Conservation (phyloP, 768 basidiomycete species). For the Termitomyces eurrhizus region DNA sequence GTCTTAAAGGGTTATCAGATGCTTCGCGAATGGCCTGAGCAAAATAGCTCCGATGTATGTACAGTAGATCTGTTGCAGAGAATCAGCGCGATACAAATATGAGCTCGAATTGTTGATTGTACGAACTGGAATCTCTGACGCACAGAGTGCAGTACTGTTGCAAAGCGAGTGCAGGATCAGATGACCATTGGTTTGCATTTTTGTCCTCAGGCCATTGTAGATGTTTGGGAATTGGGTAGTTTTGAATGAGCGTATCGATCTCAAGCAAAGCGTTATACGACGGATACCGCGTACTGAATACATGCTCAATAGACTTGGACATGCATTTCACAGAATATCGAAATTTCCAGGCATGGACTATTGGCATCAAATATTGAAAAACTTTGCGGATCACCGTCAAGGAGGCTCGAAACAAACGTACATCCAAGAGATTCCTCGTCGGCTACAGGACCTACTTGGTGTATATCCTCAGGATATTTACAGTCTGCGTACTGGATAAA, state of each 20-base stretch:
- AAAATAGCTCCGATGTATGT: slow-evolving; percentile 48
- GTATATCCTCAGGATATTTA: slow-evolving; percentile 44
- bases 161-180: slow-evolving; percentile 33
- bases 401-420: slow-evolving; percentile 23
- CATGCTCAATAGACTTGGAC: slow-evolving; percentile 37
- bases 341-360: slow-evolving; percentile 43
- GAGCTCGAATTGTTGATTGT: not conserved
- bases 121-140: slow-evolving; percentile 44
- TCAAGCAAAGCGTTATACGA: slow-evolving; percentile 43
- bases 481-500: slow-evolving; percentile 48
- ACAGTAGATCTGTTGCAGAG: slow-evolving; percentile 32
- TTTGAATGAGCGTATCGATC: slow-evolving; percentile 48
- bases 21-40: slow-evolving; percentile 40
- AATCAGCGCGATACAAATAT: not conserved
- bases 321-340: slow-evolving; percentile 43
- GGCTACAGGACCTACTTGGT: slow-evolving; percentile 23
- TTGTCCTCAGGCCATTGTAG: slow-evolving; percentile 36
- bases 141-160: slow-evolving; percentile 42
- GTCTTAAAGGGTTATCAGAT: slow-evolving; percentile 38
- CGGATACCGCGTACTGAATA: slow-evolving; percentile 33
- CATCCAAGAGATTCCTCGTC: slow-evolving; percentile 40
- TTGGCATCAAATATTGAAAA: not conserved
- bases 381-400: not conserved
- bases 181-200: slow-evolving; percentile 34
- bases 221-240: slow-evolving; percentile 42